These are phyloP conservation scores for Cyberlindnera japonica DNA, from an alignment of 805 yeast genomes.

Conservation along the genomic window DNA sequence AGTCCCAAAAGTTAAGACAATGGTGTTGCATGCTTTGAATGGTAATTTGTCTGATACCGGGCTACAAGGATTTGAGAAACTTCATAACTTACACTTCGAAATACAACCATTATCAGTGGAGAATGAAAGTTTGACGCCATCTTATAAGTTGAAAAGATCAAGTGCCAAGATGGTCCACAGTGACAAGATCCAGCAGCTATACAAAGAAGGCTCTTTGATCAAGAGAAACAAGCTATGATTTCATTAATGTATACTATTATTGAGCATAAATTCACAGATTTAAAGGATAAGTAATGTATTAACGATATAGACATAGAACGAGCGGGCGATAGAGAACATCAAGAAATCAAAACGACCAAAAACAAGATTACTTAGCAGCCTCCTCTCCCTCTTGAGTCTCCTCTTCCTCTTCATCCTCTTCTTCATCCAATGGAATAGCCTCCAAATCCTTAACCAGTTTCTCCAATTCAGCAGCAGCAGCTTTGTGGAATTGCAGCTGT, in stretches of 20 bases:
- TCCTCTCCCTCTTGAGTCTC: too few relatives aligned
- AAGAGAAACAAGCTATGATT: constrained; percentile 12
- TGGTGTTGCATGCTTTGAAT: constrained; percentile 8
- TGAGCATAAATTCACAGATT: not conserved
- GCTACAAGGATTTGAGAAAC: constrained; percentile 52
- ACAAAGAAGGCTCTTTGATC: constrained; percentile 41
- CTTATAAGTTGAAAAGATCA: constrained; percentile 51
- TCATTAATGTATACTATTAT: not conserved
- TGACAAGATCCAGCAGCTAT: constrained; percentile 39
- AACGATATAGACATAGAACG: too few relatives aligned
- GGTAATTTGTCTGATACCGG: constrained; percentile 9
- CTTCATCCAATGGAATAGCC: constrained; percentile 42
- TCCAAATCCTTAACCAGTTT: constrained; percentile 43
- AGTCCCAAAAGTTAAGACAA: constrained; percentile 9
- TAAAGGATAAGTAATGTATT: too few relatives aligned
- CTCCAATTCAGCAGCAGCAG: constrained; percentile 47
- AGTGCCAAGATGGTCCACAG: constrained; percentile 43
- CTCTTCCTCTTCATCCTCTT: constrained; percentile 31
- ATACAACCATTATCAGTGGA: constrained; percentile 57
- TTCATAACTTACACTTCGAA: constrained; percentile 52
- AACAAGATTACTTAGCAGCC: too few relatives aligned
- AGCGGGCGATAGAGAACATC: too few relatives aligned
- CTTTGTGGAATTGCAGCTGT: constrained; percentile 61
- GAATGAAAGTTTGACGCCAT: constrained; percentile 63
- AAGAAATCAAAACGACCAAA: too few relatives aligned